Evolutionary conservation across 108 stramenopile species (phyloP), one percentile per base, ranked within the genome.

Genomic region (Skeletonema tropicum): DNA sequence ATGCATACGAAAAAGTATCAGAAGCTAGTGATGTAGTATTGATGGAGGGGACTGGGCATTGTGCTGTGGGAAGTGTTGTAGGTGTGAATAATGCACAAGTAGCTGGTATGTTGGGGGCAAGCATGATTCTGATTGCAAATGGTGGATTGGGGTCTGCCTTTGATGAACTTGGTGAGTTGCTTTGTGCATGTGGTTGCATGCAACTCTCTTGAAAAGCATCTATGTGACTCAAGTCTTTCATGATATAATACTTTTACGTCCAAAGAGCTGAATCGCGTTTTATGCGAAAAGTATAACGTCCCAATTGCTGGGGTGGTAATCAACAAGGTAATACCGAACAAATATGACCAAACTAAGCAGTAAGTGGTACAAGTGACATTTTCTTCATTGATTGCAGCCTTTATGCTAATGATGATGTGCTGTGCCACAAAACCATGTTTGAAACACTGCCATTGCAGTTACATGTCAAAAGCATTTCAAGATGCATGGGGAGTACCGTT

Each of bases 21-120:
- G 67, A 66, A 7, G 67, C 69, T 7, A 85, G 83, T 35, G 92
- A 94, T 73, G 79, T 92, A 2, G 85, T 95, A 17, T 77, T 98
- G 32, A 71, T 89, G 29, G 98, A 98, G 72, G 98, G 98, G n/a
- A 98, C 98, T 8, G 98, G 98, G 8, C 97, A 98, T 80, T 93
- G 91, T 49, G 98, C 95, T 23, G 98, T 98, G n/a, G 98, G 98
- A 31, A 90, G 90, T 69, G 92, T 98, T 73, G 96, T 98, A 6
- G 90, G 87, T 71, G 83, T 91, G 55, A 96, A 90, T 85, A 98
- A 98, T 78, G 98, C 98, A 21, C 83, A 97, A 70, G 96, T 98
- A 17, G 98, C 98, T 0, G 80, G 78, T 65, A 57, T 91, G 63
- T 64, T 97, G 17, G 97, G 97, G 29, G 87, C 94, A 8, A 90